Percentiles rank a stretch among this genome's conserved stretches.
These are phyloP conservation scores for Gossypium trilobum DNA, from an alignment of 441 rosid genomes.

Conservation along the genomic window DNA sequence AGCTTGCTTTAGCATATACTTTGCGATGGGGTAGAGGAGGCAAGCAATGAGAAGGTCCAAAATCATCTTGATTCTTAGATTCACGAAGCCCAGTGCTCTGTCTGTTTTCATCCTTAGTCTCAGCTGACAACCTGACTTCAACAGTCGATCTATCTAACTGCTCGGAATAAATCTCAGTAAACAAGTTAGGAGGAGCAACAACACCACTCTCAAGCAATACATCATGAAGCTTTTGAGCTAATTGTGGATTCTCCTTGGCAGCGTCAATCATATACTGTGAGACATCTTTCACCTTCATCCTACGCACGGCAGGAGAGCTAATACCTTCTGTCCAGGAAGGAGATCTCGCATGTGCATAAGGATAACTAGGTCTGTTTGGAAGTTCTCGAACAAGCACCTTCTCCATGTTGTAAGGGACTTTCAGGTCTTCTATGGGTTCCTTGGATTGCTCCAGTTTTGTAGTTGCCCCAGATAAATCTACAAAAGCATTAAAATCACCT, in stretches of 20 bases:
- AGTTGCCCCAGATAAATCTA: slow-evolving; percentile 17
- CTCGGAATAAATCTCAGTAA: slow-evolving; percentile 58
- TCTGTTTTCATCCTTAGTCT: slow-evolving; percentile 33
- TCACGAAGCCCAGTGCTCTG: slow-evolving; percentile 26
- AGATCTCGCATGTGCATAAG: slow-evolving; percentile 61
- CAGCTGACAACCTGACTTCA: slow-evolving; percentile 36
- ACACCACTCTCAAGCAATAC: slow-evolving; percentile 94
- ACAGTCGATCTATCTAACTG: slow-evolving; percentile 31
- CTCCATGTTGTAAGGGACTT: slow-evolving; percentile 25
- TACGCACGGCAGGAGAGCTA: slow-evolving; percentile 73
- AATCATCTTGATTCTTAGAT: slow-evolving; percentile 33
- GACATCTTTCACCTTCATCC: slow-evolving; percentile 94
- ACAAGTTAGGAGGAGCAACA: slow-evolving; percentile 80
- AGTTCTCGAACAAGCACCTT: slow-evolving; percentile 33
- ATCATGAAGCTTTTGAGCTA: slow-evolving; percentile 93
- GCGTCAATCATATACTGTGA: slow-evolving; percentile 93
- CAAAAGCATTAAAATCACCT: slow-evolving; percentile 26
- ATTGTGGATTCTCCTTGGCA: slow-evolving; percentile 87
- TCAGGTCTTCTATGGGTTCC: slow-evolving; percentile 29
- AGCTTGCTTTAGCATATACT: slow-evolving; percentile 28
- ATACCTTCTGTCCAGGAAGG: slow-evolving; percentile 99
- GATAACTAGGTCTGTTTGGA: slow-evolving; percentile 44
- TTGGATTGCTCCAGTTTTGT: slow-evolving; percentile 34
- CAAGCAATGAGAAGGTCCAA: slow-evolving; percentile 41
- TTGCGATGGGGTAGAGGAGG: slow-evolving; percentile 62